A percentile compares a stretch with the other conserved stretches of the same genome.
Evolutionary conservation across 345 rosid genomes (phyloP).

Genomic region (Jatropha curcas): DNA sequence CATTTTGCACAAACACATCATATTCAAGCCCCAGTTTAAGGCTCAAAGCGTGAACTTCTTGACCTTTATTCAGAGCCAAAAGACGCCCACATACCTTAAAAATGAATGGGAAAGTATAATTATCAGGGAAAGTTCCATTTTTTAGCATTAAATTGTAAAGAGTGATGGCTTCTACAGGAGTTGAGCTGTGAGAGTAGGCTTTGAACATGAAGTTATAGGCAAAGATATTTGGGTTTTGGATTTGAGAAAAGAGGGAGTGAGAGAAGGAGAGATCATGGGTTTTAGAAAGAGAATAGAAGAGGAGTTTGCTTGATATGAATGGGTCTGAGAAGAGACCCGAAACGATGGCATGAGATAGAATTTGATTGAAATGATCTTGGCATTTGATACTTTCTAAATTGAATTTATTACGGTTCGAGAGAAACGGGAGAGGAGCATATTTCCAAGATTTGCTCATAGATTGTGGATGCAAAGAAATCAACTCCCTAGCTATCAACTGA

Average conservation of each 20-base stretch:
- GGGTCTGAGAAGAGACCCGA: background rate
- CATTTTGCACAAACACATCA: constrained; percentile 21
- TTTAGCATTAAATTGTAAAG: constrained; percentile 15
- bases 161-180: constrained; percentile 8
- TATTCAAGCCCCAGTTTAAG: constrained; percentile 12
- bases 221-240: constrained; percentile 16
- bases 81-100: constrained; percentile 12
- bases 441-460: background rate
- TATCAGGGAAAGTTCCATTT: constrained; percentile 14
- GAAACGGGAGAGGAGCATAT: background rate
- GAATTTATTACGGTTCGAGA: background rate
- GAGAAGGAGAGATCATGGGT: background rate
- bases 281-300: background rate
- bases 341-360: background rate
- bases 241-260: constrained; percentile 8
- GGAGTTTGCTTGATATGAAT: background rate
- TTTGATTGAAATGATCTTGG: background rate
- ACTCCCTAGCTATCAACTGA: too few species aligned
- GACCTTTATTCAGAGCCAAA: constrained; percentile 12
- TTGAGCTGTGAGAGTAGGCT: constrained; percentile 17
- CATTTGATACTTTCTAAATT: background rate
- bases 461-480: background rate
- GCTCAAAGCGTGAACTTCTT: constrained; percentile 17
- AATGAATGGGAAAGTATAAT: constrained; percentile 21
- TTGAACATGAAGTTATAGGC: constrained; percentile 18